Conservation (phyloP, 2,329 filamentous ascomycete species). For the Ophiostoma australiae region DNA sequence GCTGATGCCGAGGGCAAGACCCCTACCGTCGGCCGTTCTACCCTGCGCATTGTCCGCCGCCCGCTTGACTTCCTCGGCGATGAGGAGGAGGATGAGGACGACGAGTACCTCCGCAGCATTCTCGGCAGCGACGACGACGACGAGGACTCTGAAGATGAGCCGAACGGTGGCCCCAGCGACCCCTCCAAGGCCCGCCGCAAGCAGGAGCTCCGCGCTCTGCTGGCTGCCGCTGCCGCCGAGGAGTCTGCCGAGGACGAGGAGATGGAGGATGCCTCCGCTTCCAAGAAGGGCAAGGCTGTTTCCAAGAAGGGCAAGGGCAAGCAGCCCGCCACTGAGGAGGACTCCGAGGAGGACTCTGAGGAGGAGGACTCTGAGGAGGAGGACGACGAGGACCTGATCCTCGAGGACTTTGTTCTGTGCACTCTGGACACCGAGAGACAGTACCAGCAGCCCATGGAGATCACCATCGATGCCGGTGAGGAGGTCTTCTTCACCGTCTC, state of each 20-base stretch:
- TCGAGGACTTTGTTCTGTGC: conserved; percentile 91
- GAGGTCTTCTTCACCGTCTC: conserved; percentile 86
- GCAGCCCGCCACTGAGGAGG: conserved; percentile 25
- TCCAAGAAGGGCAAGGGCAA: conserved; percentile 31
- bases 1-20: conserved; percentile 58
- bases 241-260: conserved; percentile 56
- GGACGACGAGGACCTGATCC: conserved; percentile 58
- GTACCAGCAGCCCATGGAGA: conserved; percentile 92
- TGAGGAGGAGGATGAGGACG: conserved; percentile 55
- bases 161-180: conserved; percentile 87
- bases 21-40: conserved; percentile 66
- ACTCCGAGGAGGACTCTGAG: conserved; percentile 30
- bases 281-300: conserved; percentile 30
- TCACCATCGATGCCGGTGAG: conserved; percentile 85
- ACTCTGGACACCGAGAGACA: conserved; percentile 52
- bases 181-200: conserved; percentile 77
- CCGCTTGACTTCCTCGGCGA: conserved; percentile 45
- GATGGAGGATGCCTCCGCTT: conserved; percentile 45
- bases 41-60: conserved; percentile 83
- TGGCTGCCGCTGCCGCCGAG: conserved; percentile 59
- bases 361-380: conserved; percentile 50
- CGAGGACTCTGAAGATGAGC: conserved; percentile 62
- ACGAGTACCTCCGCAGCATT: conserved; percentile 57
- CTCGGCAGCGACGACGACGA: conserved; percentile 47
- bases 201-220: conserved; percentile 71